Evolutionary conservation across 2,329 filamentous ascomycete species (phyloP), one percentile per base, ranked within the genome.

Genomic region (Keithomyces neogunnii): DNA sequence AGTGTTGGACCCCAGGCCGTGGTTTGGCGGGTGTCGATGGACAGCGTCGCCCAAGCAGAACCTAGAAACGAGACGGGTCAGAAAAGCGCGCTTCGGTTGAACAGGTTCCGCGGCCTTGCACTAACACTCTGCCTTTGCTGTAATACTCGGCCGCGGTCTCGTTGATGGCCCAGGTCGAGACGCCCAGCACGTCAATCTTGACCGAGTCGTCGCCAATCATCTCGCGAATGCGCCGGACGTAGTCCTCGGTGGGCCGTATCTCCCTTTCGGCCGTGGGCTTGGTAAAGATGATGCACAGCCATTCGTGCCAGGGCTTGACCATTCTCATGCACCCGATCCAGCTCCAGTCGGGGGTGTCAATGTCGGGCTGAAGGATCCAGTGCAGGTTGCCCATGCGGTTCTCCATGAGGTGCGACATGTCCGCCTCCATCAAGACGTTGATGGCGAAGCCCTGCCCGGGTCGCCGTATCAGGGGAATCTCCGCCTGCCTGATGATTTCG

Each of bases 281-380:
- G 0, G 76, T 73, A 13, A 82, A 66, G 13, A 81, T 61, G 51
- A 80, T 77, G 44, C 78, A 77, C 66, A 80, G 71, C 80, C 80
- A 85, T 66, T 85, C 77, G 55, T 76, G 60, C 81, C 81, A 85
- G 0, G 80, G 75, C 65, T 77, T 80, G 4, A 85, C 79, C 80
- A 85, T 84, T 29, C 82, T 69, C 2, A 75, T 68, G 55, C 80
- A 63, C 3, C 62, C 65, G 33, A 67, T 66, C 73, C 75, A 79
- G 0, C 70, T 77, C 63, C 76, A 82, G 0, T 67, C 66, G 0
- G 76, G 74, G 49, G 75, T 66, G 49, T 80, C 73, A 2, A 62
- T 63, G 51, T 80, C 74, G 0, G 81, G 80, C 55, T 75, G 72
- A 59, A 84, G 68, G 1, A 81, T 67, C 75, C 78, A 83, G 60